Evolutionary conservation across 2,329 filamentous ascomycete genomes (phyloP), one percentile per base, ranked within the genome.

Genomic region (Xylaria sp.): DNA sequence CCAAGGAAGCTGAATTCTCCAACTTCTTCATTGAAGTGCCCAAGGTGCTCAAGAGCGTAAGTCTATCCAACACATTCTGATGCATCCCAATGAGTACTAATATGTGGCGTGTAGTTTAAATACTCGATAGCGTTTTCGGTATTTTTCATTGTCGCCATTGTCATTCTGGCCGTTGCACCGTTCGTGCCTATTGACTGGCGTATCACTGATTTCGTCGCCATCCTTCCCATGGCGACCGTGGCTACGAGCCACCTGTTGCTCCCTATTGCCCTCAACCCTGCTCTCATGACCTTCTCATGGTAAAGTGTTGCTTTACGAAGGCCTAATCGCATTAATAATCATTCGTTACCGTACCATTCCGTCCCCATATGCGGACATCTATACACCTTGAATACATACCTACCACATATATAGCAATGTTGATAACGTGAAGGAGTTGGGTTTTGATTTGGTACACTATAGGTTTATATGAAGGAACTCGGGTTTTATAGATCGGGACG

Each of bases 1-100:
- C 90, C 50, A 97, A 97, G 82, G 94, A 97, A 82, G 88, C 89
- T 59, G 91, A 94, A 75, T 90, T 91, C 76, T 91, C 91, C 32
- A 92, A 93, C 80, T 97, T 97, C 82, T 95, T 94, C 82, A 91
- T 93, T 69, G 93, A 96, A 78, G 88, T 94, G 20, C 91, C 91
- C 41, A 92, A 91, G 78, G 92, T 97, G 50, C 79, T 95, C 75
- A 91, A 90, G 81, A 90, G 89, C 78, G 93, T 94, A 81, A 88
- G 91, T 80, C 84, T 80, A 77, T 72, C 58, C 74, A 77, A 69
- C 70, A 77, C 48, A 79, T 73, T 3, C 80, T 80, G 34, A 68
- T 74, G 20, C 74, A 69, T 23, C 84, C 86, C 15, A 80, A 84
- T 51, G 72, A 81, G 7, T 65, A 50, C 65, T 70, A 60, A 48